These are phyloP conservation scores for Ajuga chamaepitys DNA, from an alignment of 257 asterid species.

Conservation along the genomic window DNA sequence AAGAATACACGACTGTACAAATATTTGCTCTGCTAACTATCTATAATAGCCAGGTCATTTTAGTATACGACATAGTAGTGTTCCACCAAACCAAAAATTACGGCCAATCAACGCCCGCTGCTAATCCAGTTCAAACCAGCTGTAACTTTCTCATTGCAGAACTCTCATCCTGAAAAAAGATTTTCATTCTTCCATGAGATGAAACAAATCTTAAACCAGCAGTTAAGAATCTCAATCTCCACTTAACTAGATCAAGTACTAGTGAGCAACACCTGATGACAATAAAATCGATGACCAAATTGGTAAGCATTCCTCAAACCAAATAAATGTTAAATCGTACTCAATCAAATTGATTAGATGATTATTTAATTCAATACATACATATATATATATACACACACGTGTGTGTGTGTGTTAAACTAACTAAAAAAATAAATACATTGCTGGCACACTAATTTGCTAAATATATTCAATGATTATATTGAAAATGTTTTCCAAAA, in stretches of 20 bases:
- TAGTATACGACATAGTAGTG: background rate
- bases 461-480: background rate
- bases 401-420: no score
- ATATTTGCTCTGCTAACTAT: conserved; percentile 32
- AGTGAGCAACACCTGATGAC: background rate
- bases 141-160: conserved; percentile 30
- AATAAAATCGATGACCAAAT: background rate
- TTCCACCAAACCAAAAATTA: conserved; percentile 15
- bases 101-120: conserved; percentile 5
- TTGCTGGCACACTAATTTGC: background rate
- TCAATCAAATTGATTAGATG: background rate
- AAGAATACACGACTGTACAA: conserved; percentile 44
- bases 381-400: no score
- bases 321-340: background rate
- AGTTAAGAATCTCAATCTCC: background rate
- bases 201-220: background rate
- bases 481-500: background rate
- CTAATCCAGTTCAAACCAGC: conserved; percentile 34
- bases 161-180: conserved; percentile 46
- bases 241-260: background rate
- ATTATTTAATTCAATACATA: background rate
- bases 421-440: background rate
- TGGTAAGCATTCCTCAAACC: background rate
- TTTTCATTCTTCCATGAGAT: background rate
- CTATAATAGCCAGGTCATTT: conserved; percentile 22